phyloP scores from a whole-genome alignment of 2,329 filamentous ascomycete genomes.

The Fusarium sp. region DNA sequence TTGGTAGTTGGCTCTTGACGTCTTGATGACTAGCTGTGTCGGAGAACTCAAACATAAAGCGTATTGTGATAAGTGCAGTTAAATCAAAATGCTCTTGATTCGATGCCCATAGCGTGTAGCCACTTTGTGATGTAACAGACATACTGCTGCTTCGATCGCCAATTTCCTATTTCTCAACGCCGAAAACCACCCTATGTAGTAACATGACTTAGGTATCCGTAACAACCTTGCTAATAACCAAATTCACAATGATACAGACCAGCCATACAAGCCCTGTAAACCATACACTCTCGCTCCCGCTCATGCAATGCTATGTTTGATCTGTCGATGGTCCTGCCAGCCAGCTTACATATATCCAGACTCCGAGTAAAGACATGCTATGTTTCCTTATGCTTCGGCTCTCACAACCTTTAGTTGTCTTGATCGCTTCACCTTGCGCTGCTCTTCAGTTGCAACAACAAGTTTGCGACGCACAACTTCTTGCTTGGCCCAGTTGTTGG shows the following conservation, averaged over 20 bases:
- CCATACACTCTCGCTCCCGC: not conserved
- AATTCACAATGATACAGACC: conserved; percentile 9
- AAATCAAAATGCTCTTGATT: conserved; percentile 28
- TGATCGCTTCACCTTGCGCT: conserved; percentile 56
- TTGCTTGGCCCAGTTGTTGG: conserved; percentile 60
- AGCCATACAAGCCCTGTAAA: conserved; percentile 1
- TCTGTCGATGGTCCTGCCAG: not conserved
- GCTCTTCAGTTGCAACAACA: conserved; percentile 58
- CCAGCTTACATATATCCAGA: not conserved
- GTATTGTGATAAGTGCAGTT: not conserved
- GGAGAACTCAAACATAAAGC: conserved; percentile 6
- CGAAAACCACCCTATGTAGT: conserved; percentile 11
- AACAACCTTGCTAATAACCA: conserved; percentile 22
- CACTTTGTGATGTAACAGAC: not conserved
- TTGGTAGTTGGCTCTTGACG: conserved; percentile 8
- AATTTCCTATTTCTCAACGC: conserved; percentile 7
- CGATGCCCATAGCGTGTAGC: conserved; percentile 7
- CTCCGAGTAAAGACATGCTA: not conserved
- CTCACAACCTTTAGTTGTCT: conserved; percentile 53
- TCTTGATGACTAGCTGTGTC: not conserved
- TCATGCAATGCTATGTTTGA: conserved; percentile 20
- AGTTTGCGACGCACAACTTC: conserved; percentile 60
- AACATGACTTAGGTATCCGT: conserved; percentile 26
- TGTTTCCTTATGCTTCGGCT: conserved; percentile 42
- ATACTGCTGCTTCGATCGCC: conserved; percentile 3